Base-by-base conservation (phyloP, 345 rosid genomes). In the Linum usitatissimum region DNA sequence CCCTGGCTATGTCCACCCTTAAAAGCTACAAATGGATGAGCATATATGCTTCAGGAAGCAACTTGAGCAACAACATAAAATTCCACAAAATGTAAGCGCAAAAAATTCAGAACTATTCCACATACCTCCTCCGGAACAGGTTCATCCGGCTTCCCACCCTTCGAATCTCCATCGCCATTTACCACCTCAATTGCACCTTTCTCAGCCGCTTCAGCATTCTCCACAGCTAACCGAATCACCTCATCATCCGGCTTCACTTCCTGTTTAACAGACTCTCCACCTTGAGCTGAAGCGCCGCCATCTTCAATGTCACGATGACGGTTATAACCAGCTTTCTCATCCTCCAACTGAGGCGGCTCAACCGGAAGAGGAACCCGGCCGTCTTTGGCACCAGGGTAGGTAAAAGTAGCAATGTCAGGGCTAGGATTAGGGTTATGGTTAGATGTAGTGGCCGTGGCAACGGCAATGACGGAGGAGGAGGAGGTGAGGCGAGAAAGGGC, bases 401-500 rank as follows among this genome's bases (percentile, higher is more conserved):
- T 40, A 40, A 15, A 0, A 23, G 28, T 23, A 23, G 28, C 28
- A 23, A 23, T 23, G 28, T 23, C 28, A 23, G 28, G 28, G 2
- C 28, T 23, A 23, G 28, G 57, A 7, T n/a, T 19, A 18, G 18
- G 57, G 30, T 56, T 53, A 64, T 74, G 68, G 59, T 69, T 18
- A 48, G 66, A 59, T 53, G 64, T 18, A 54, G 63, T 56, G 66
- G 57, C 39, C 57, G 66, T 40, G 12, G 62, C 13, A 66, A 73
- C 58, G 68, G 21, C 60, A 10, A 53, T 13, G 68, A 73, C 58
- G 69, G 36, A 57, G 15, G 73, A 38, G 49, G 75, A 15, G 34
- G 69, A 70, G 64, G 66, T 71, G 76, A 77, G 80, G 61, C 75
- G 83, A 61, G 78, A 75, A 61, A 86, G 87, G 45, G 92, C 92